These are phyloP conservation scores for Epichloe hybrida DNA, from an alignment of 2,329 filamentous ascomycete species.

Conservation along the genomic window DNA sequence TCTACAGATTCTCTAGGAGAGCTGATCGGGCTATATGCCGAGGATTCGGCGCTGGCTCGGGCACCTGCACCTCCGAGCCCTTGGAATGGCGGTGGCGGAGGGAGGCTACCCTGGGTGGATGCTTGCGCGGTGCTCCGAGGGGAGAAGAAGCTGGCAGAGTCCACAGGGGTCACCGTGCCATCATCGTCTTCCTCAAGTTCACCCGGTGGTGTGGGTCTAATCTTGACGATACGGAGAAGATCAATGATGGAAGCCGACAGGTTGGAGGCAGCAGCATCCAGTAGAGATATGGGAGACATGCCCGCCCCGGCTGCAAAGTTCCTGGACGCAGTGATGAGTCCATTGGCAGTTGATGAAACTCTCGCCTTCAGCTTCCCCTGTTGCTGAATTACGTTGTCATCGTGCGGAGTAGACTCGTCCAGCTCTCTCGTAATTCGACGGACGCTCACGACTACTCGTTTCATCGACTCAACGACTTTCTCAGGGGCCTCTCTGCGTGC, in stretches of 20 bases:
- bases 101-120: slow-evolving; percentile 26
- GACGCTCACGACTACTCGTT: slow-evolving; percentile 68
- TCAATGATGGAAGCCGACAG: slow-evolving; percentile 77
- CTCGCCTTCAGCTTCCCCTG: slow-evolving; percentile 62
- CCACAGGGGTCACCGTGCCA: slow-evolving; percentile 48
- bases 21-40: slow-evolving; percentile 60
- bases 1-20: slow-evolving; percentile 49
- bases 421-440: slow-evolving; percentile 77
- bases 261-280: slow-evolving; percentile 89
- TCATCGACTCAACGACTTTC: slow-evolving; percentile 73
- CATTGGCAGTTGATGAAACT: slow-evolving; percentile 89
- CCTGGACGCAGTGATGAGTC: slow-evolving; percentile 86
- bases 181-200: slow-evolving; percentile 73
- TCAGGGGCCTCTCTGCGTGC: slow-evolving; percentile 63
- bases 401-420: slow-evolving; percentile 40
- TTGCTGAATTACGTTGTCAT: slow-evolving; percentile 41
- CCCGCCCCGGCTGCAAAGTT: slow-evolving; percentile 76
- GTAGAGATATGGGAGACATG: slow-evolving; percentile 78
- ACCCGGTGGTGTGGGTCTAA: slow-evolving; percentile 58
- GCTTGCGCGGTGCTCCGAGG: slow-evolving; percentile 32
- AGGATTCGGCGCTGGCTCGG: slow-evolving; percentile 53
- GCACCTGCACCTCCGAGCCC: slow-evolving; percentile 37
- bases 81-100: slow-evolving; percentile 42
- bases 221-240: slow-evolving; percentile 70
- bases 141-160: slow-evolving; percentile 56